A percentile compares a stretch with the other conserved stretches of the same genome.
These are phyloP conservation scores for Rubroboletus satanas DNA, from an alignment of 768 basidiomycete species.

Conservation along the genomic window DNA sequence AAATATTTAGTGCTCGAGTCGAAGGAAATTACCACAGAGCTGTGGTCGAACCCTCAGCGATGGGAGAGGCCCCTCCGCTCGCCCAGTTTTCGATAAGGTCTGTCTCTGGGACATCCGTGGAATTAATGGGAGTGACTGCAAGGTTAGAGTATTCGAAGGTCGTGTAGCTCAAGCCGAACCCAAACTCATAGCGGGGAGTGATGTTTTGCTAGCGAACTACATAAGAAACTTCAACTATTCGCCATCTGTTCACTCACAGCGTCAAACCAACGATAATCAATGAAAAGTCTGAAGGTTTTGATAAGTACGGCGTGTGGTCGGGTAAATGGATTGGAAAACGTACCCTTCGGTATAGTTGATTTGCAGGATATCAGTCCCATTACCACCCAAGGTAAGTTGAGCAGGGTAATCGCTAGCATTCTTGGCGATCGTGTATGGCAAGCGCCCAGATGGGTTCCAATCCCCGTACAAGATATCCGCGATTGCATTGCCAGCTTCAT, in stretches of 20 bases:
- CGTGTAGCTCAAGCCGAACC: conserved; percentile 86
- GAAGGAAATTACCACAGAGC: conserved; percentile 50
- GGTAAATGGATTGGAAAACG: background rate
- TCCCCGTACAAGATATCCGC: conserved; percentile 74
- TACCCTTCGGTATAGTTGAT: conserved; percentile 62
- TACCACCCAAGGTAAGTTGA: conserved; percentile 30
- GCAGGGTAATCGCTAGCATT: conserved; percentile 47
- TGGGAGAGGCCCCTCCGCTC: conserved; percentile 50
- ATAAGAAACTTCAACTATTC: background rate
- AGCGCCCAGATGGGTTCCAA: conserved; percentile 69
- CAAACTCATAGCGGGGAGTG: conserved; percentile 82
- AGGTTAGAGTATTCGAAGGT: conserved; percentile 69
- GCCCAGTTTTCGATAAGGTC: conserved; percentile 51
- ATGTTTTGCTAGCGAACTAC: conserved; percentile 50
- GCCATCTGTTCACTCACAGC: conserved; percentile 40
- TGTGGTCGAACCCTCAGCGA: conserved; percentile 53
- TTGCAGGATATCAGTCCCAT: conserved; percentile 30
- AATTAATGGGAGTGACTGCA: conserved; percentile 39
- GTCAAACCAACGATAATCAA: conserved; percentile 75
- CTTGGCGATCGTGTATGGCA: conserved; percentile 77
- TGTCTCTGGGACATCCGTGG: conserved; percentile 29
- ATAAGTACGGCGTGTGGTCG: background rate
- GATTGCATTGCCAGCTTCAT: conserved; percentile 75
- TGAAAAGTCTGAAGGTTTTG: conserved; percentile 40
- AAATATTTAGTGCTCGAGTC: no score